Base-by-base conservation (phyloP, 2,329 filamentous ascomycete genomes). In the Claviceps lovelessii region DNA sequence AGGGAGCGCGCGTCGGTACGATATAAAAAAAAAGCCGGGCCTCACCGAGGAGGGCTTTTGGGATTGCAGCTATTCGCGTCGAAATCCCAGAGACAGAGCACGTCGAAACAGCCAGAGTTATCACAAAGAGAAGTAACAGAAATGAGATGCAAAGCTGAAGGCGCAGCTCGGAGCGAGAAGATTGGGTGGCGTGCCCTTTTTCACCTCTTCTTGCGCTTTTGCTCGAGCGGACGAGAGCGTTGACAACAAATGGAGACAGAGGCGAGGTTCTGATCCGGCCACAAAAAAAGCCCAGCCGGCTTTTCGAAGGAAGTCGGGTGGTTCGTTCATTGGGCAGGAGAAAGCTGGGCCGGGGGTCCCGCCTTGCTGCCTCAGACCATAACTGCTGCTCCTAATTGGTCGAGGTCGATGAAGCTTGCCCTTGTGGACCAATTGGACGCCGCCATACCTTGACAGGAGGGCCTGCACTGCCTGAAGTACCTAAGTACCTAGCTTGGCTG, bases 311-410 rank as follows among this genome's bases (percentile, higher is more conserved):
- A 41, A 41, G 39, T 41, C 35, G 7, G 10, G 35, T 33, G 45
- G 48, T 41, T 17, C 41, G 33, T 41, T 37, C 15, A 51, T 45
- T 48, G 29, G 42, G 29, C 37, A 31, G 23, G 41, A 42, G 45
- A 51, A 10, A 50, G 31, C 48, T 49, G 46, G 46, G 33, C 52
- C 49, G n/a, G 5, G 35, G 13, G 6, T 41, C 15, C 19, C 23
- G 42, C 39, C 59, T 67, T 68, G 66, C 63, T 69, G 66, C 67
- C 66, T 69, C 66, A 68, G 65, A 65, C 65, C 63, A 62, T 47
- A 64, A 66, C 52, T 63, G 60, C 52, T 52, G 56, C 39, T 52
- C 58, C 61, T 62, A 56, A 68, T 68, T 68, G 67, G 67, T 55
- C 54, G 6, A 49, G 41, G 3, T 17, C 17, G 17, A 45, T 11